Evolutionary conservation across 306 rosid genomes (phyloP).

Genomic region (Castanea sativa): DNA sequence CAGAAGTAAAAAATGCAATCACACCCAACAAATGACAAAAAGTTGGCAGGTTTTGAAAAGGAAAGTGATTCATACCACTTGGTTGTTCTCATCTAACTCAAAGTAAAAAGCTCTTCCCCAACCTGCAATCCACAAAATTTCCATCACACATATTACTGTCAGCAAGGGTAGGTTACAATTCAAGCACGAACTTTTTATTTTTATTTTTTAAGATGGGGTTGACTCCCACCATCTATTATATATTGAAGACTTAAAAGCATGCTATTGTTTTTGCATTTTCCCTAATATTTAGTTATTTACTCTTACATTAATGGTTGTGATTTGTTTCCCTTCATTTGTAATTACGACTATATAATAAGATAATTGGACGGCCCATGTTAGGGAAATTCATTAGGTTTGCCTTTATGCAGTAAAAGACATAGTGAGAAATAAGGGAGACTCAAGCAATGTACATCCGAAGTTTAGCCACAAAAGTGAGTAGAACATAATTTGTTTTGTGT

Average conservation of each 20-base stretch:
- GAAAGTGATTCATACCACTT: no score
- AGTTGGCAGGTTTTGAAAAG: no score
- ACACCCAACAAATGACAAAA: no score
- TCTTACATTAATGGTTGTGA: neutral
- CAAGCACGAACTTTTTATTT: conserved; percentile 25
- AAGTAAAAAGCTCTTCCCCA: no score
- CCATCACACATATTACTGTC: no score
- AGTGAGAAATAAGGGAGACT: neutral
- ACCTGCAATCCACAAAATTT: no score
- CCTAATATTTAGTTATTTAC: neutral
- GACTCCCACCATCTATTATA: conserved; percentile 23
- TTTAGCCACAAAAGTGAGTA: neutral
- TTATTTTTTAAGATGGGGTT: conserved; percentile 11
- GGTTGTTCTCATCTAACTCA: no score
- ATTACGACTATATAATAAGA: conserved; percentile 5
- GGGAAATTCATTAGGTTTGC: conserved; percentile 26
- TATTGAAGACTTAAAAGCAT: conserved; percentile 3
- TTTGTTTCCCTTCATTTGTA: neutral
- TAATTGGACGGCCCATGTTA: conserved; percentile 5
- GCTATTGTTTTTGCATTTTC: conserved; percentile 3
- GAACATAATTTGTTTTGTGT: neutral
- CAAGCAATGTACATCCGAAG: neutral
- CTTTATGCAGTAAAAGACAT: conserved; percentile 1
- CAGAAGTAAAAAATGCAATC: no score
- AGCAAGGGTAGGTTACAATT: no score